phyloP scores from a whole-genome alignment of 1,284 basidiomycete genomes.

The Cryptococcus sp. region DNA sequence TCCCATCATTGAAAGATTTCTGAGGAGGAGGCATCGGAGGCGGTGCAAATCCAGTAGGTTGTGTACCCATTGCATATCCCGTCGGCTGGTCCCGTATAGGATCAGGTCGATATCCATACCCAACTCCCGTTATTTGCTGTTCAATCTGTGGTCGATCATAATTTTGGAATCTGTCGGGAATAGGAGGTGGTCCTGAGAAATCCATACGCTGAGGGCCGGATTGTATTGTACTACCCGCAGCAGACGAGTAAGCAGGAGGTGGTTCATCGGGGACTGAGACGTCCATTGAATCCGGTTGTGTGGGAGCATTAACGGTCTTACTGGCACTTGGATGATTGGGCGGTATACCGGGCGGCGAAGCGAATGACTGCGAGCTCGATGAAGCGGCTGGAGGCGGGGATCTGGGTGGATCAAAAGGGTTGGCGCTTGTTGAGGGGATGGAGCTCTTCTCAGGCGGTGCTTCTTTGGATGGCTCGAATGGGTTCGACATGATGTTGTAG shows the following conservation, averaged over 20 bases:
- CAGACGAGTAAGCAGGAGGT: conserved; percentile 34
- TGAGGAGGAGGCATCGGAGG: background rate
- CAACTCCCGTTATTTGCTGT: conserved; percentile 30
- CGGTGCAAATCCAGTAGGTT: no score
- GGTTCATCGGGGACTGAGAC: conserved; percentile 27
- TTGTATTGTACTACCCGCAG: conserved; percentile 15
- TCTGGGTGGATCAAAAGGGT: background rate
- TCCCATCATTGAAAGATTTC: background rate
- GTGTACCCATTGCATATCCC: no score
- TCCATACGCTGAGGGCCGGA: conserved; percentile 39
- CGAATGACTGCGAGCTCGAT: no score
- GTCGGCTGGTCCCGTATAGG: background rate
- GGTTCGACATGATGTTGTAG: background rate
- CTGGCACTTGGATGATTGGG: background rate
- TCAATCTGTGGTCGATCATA: conserved; percentile 11
- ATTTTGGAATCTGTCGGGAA: conserved; percentile 39
- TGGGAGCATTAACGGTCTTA: no score
- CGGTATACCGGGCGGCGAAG: background rate
- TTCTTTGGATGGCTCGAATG: background rate
- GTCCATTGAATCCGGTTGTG: conserved; percentile 17
- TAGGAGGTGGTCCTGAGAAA: conserved; percentile 44
- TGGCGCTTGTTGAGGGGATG: background rate
- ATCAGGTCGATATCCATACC: conserved; percentile 30
- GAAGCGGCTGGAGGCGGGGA: background rate
- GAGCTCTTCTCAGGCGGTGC: background rate